Base-by-base conservation (phyloP, 164 flowering plant genomes). In the Echeveria elegans region DNA sequence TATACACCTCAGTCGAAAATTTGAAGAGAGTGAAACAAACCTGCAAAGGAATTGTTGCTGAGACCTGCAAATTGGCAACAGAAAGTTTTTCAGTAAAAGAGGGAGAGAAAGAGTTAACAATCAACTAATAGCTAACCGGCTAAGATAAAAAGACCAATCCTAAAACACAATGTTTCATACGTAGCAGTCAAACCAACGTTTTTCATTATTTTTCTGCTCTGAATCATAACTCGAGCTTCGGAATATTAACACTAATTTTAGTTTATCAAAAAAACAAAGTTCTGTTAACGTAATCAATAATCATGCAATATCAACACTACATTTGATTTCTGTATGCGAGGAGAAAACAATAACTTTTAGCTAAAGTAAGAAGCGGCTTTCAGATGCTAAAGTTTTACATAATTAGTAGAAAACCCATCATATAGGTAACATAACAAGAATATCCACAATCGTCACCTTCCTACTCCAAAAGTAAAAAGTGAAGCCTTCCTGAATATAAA, bases 31-130 rank as follows among this genome's bases (percentile, higher is more conserved):
- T 53, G 60, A 53, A 53, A 53, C 60, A 24, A 15, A 53, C 60
- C 60, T 53, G 60, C 31, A 53, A 53, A 53, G 60, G 60, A 53
- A 11, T 53, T 53, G 60, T 53, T 53, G 60, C 60, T 26, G 31
- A 53, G 60, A 53, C 60, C 60, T 53, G 60, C 30, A 53, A 53
- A 53, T 24, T 10, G 26, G 5, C 30, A 26, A 53, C 60, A 53
- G 15, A 3, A 24, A 53, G 60, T 9, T 24, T 53, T 24, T 53
- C 12, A 53, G 60, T 28, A 24, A 24, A 53, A 53, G 23, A 5
- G 6, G 9, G 2, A 23, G 28, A 53, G 23, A 5, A 21, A 3
- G 2, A 23, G 28, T 19, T 52, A 18, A 5, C 6, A 52, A 29
- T 2, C 5, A 53, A 24, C 30, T 24, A 26, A 53, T 24, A 16